phyloP scores from a whole-genome alignment of 2,329 filamentous ascomycete genomes.

The Fusarium buharicum region DNA sequence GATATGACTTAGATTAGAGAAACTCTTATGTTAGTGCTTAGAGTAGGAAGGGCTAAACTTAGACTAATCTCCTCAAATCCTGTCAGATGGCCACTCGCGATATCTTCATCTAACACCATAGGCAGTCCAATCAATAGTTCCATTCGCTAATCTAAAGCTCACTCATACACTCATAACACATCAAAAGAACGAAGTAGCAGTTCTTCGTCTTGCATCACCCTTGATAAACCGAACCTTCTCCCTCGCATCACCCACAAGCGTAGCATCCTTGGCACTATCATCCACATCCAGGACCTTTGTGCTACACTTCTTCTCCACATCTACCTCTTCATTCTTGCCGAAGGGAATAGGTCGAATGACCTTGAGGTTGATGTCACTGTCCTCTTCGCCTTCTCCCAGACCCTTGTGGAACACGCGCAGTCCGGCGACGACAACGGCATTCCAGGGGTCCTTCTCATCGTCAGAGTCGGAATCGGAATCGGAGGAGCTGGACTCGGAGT shows the following conservation, averaged over 20 bases:
- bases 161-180: not conserved
- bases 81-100: not conserved
- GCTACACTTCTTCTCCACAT: conserved; percentile 43
- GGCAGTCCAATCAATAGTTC: not conserved
- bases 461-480: conserved; percentile 65
- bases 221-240: conserved; percentile 53
- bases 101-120: not conserved
- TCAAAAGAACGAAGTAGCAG: conserved; percentile 17
- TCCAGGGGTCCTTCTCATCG: conserved; percentile 69
- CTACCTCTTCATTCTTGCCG: conserved; percentile 39
- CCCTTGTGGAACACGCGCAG: conserved; percentile 69
- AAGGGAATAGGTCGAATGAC: conserved; percentile 55
- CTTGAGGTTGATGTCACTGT: conserved; percentile 52
- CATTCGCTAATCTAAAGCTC: not conserved
- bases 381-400: conserved; percentile 44
- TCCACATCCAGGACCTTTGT: conserved; percentile 56
- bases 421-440: conserved; percentile 70
- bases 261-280: conserved; percentile 59
- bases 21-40: not conserved
- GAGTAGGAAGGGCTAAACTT: too few species aligned
- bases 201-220: conserved; percentile 37
- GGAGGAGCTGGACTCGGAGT: conserved; percentile 1
- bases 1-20: too few species aligned
- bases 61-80: too few species aligned
- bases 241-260: conserved; percentile 49